Evolutionary conservation across 768 basidiomycete species (phyloP).

Genomic region (Cystoderma amianthinum): DNA sequence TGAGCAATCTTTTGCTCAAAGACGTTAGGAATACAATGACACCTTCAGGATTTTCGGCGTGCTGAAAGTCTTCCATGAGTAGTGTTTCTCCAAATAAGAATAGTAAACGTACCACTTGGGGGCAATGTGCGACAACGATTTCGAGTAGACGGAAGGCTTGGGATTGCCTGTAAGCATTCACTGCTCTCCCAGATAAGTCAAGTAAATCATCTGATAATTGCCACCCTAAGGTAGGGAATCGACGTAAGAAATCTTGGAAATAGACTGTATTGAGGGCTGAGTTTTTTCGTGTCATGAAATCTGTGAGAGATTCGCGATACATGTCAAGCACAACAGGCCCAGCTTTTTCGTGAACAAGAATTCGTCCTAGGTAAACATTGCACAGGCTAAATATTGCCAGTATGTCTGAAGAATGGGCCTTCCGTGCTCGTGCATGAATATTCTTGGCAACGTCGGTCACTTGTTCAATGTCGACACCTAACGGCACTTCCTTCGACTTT

Average conservation of each 20-base stretch:
- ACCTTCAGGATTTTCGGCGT: slow-evolving; percentile 26
- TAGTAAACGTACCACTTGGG: slow-evolving; percentile 33
- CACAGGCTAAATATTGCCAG: slow-evolving; percentile 61
- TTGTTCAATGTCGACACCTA: slow-evolving; percentile 35
- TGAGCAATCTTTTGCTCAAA: slow-evolving; percentile 43
- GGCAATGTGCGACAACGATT: slow-evolving; percentile 48
- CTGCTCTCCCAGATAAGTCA: slow-evolving; percentile 44
- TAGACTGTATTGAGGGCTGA: slow-evolving; percentile 68
- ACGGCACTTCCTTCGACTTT: slow-evolving; percentile 66
- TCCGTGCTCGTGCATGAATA: slow-evolving; percentile 69
- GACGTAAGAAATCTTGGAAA: slow-evolving; percentile 72
- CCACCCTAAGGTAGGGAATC: slow-evolving; percentile 64
- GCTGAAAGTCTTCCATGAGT: slow-evolving; percentile 4
- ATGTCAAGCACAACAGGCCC: slow-evolving; percentile 28
- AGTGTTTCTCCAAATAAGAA: neutral
- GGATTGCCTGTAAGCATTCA: slow-evolving; percentile 71
- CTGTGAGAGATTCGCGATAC: slow-evolving; percentile 62
- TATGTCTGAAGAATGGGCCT: slow-evolving; percentile 52
- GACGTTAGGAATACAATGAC: slow-evolving; percentile 40
- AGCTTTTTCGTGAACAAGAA: slow-evolving; percentile 35
- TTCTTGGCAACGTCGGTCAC: slow-evolving; percentile 43
- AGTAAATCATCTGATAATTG: slow-evolving; percentile 53
- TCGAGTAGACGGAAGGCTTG: slow-evolving; percentile 74
- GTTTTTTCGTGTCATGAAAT: slow-evolving; percentile 78
- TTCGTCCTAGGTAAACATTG: slow-evolving; percentile 62